phyloP scores from a whole-genome alignment of 108 stramenopile genomes.

The Cyclostephanos invisitatus region DNA sequence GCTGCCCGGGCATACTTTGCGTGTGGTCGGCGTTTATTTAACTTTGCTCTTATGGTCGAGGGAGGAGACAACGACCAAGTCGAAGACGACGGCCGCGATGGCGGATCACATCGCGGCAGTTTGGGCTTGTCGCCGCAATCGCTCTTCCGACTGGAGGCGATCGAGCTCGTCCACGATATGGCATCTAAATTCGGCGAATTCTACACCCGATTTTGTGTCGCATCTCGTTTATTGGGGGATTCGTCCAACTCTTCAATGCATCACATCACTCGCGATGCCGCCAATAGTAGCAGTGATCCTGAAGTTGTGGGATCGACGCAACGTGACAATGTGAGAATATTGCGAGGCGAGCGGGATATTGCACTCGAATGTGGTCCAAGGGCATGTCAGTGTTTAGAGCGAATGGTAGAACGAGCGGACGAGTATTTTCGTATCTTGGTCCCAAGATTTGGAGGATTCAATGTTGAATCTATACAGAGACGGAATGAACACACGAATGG shows the following conservation, averaged over 20 bases:
- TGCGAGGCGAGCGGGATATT: constrained; percentile 31
- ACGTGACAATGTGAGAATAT: not conserved
- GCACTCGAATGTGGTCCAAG: constrained; percentile 28
- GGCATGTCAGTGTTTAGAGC: constrained; percentile 24
- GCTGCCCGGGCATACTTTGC: constrained; percentile 24
- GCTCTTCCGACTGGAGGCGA: constrained; percentile 21
- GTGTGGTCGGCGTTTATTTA: constrained; percentile 18
- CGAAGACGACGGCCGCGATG: constrained; percentile 1
- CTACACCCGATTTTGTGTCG: constrained; percentile 39
- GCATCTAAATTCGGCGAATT: constrained; percentile 26
- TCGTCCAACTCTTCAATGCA: constrained; percentile 7
- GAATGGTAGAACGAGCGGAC: constrained; percentile 36
- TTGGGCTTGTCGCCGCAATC: not conserved
- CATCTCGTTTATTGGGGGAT: constrained; percentile 39
- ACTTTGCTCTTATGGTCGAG: constrained; percentile 17
- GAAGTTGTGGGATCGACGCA: not conserved
- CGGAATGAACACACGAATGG: not conserved
- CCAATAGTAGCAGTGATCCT: not conserved
- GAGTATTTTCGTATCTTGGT: constrained; percentile 32
- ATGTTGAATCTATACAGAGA: not conserved
- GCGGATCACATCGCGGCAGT: not conserved
- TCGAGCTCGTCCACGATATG: constrained; percentile 35
- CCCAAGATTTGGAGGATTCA: constrained; percentile 49
- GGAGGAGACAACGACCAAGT: not conserved
- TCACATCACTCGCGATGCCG: not conserved